Evolutionary conservation across 441 rosid species (phyloP), one percentile per base, ranked within the genome.

Genomic region (Bruguiera hainesii): DNA sequence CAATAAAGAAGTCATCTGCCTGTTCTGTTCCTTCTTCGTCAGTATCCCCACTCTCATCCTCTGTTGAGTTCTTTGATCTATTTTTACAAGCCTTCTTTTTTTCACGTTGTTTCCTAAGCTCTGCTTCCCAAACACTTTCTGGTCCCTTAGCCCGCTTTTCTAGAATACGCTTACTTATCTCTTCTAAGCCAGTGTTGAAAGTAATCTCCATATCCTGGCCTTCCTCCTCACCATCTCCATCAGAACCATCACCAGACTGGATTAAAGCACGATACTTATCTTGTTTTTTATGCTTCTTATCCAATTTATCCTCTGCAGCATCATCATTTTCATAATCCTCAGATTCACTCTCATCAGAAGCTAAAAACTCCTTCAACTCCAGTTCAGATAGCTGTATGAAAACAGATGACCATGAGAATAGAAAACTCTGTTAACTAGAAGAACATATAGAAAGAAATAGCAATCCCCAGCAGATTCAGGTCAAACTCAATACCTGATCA

Each of bases 181-280:
- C 93, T 82, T 95, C 99, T 76, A 95, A 83, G 56, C 89, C 99
- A 51, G 96, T 82, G 74, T 88, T 83, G 82, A 95, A 95, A 71
- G 96, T 87, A 60, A 91, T 85, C 81, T 88, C 98, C 98, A 95
- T 88, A 83, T 91, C 96, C 75, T 77, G 88, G 70, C 79, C 83
- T 61, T 82, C 79, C 9, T 83, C 88, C 68, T 81, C 84, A 70
- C 67, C 77, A 67, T 85, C 91, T 72, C 49, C 90, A 67, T 89
- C 94, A 23, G 93, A 84, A 77, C 81, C 96, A 73, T 76, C 90
- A 68, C 78, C 93, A 64, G 87, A 78, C 73, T 75, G 81, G 9
- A 89, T 64, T 73, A 95, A 79, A 66, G 91, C 86, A 58, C 76
- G 84, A 79, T 91, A 95, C 77, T 60, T 81, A 20, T 86, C 88